phyloP scores from a whole-genome alignment of 2,329 filamentous ascomycete genomes.

The Alternaria arborescens region DNA sequence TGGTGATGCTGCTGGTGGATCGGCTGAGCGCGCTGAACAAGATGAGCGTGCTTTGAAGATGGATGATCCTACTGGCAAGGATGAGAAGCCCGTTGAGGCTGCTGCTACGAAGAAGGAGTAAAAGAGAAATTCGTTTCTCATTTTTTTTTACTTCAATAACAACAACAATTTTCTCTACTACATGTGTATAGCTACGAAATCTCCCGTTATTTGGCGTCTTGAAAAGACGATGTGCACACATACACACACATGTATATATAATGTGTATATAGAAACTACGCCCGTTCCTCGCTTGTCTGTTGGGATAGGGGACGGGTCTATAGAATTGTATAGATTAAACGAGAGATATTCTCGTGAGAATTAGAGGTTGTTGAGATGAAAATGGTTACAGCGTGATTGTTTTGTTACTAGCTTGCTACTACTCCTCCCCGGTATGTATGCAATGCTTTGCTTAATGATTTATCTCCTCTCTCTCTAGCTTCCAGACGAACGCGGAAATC shows the following conservation, averaged over 20 bases:
- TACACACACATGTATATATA: too few species aligned
- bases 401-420: too few species aligned
- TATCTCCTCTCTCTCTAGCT: too few species aligned
- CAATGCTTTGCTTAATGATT: too few species aligned
- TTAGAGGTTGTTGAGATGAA: neutral
- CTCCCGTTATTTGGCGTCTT: slow-evolving; percentile 14
- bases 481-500: too few species aligned
- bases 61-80: slow-evolving; percentile 31
- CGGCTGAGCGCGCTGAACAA: slow-evolving; percentile 45
- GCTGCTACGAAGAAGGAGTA: slow-evolving; percentile 23
- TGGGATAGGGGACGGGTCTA: slow-evolving; percentile 5
- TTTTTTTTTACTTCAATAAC: too few species aligned
- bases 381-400: too few species aligned
- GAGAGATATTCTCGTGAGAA: neutral
- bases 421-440: fast-evolving
- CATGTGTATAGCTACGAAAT: slow-evolving; percentile 20
- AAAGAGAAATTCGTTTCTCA: too few species aligned
- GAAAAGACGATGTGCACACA: slow-evolving; percentile 2
- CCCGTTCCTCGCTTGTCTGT: too few species aligned
- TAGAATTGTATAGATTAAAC: slow-evolving; percentile 10
- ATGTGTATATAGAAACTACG: too few species aligned
- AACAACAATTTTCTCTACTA: too few species aligned
- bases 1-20: slow-evolving; percentile 33
- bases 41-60: slow-evolving; percentile 39
- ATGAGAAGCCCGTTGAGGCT: slow-evolving; percentile 22